Evolutionary conservation across 2,329 filamentous ascomycete species (phyloP), one percentile per base, ranked within the genome.

Genomic region (Calonectria pteridis): DNA sequence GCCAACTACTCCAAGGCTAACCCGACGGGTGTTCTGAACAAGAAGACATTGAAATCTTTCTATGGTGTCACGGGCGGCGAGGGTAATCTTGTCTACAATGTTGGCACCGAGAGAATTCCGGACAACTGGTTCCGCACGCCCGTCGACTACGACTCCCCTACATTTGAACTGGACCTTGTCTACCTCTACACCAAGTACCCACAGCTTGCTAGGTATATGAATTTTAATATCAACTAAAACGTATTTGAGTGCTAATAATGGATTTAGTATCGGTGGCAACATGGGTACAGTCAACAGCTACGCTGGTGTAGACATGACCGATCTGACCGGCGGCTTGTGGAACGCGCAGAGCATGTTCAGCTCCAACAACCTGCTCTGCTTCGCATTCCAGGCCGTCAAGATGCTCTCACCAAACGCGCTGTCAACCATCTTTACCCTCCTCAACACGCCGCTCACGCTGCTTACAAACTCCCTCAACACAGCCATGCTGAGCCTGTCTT

Each of bases 51-150:
- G 69, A 84, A 82, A 49, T 85, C 82, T 74, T 89, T 89, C 79
- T 89, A 84, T 71, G 87, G 80, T 14, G 84, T 90, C 28, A 82
- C 85, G 14, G 84, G 85, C 26, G 76, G 82, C 63, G 82, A 84
- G 4, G 84, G 83, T 6, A 82, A 83, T 40, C 76, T 87, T 20
- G 83, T 82, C 6, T 85, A 88, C 77, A 84, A 83, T 11, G 79
- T 84, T 43, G 88, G 88, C 31, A 85, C 85, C 77, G 88, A 90
- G 75, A 83, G 84, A 4, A 88, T 90, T 67, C 88, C 88, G 0
- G 83, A 86, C 9, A 89, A 89, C 79, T 90, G 88, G 88, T 90
- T 86, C 78, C 69, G 71, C 7, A 71, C 50, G 7, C 85, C 85
- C 33, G 74, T 84, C 1, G 87, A 89, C 63, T 89, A 88, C 73